Evolutionary conservation across 2,329 filamentous ascomycete genomes (phyloP).

Genomic region (Trichoderma oligosporum): DNA sequence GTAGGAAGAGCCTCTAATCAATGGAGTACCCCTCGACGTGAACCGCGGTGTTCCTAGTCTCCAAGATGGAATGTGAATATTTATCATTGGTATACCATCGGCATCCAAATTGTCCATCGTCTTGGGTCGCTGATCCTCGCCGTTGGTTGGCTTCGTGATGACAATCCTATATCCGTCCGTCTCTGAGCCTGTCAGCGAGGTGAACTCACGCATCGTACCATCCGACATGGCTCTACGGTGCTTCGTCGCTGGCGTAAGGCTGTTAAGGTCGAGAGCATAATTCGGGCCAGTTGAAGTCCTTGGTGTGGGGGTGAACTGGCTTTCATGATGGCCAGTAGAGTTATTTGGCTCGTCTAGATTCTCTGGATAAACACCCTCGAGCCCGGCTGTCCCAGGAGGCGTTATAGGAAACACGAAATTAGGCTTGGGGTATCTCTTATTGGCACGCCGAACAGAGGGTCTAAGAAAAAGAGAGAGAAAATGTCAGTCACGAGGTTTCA

Average conservation of each 20-base stretch:
- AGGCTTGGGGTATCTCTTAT: constrained; percentile 59
- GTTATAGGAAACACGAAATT: constrained; percentile 58
- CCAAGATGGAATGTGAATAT: constrained; percentile 79
- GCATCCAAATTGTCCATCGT: constrained; percentile 55
- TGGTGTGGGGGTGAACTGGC: constrained; percentile 42
- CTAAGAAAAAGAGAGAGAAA: constrained; percentile 34
- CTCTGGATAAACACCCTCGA: constrained; percentile 44
- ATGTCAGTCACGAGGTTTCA: neutral
- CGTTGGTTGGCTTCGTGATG: constrained; percentile 63
- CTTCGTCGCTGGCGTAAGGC: constrained; percentile 28
- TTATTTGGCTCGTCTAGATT: constrained; percentile 25
- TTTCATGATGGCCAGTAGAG: constrained; percentile 27
- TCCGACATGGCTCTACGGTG: constrained; percentile 69
- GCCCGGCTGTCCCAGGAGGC: constrained; percentile 55
- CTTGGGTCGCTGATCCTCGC: constrained; percentile 56
- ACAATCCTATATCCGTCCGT: constrained; percentile 73
- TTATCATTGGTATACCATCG: constrained; percentile 52
- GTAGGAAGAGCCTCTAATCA: constrained; percentile 77
- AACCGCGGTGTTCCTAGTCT: constrained; percentile 79
- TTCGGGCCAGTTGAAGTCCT: constrained; percentile 27
- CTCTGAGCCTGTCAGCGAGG: constrained; percentile 50
- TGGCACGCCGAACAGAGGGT: constrained; percentile 57
- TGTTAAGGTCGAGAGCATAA: constrained; percentile 31
- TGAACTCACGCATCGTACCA: constrained; percentile 68
- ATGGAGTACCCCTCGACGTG: constrained; percentile 68